Evolutionary conservation across 2,329 filamentous ascomycete species (phyloP), one percentile per base, ranked within the genome.

Genomic region (Laburnicola sp.): DNA sequence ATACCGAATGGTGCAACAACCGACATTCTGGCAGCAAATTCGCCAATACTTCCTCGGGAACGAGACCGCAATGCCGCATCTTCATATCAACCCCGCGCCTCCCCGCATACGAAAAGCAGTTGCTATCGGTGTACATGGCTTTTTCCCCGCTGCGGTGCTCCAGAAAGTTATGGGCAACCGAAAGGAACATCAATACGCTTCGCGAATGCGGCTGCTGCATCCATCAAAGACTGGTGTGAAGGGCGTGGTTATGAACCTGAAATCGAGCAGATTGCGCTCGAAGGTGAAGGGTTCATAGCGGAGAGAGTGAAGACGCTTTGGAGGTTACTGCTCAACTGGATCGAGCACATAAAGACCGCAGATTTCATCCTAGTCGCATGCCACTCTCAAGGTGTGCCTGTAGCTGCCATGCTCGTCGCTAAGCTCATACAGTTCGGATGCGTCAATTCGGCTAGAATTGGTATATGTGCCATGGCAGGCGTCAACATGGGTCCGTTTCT

Each of bases 121-220:
- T 4, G 91, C 92, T 1, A 96, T 99, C 59, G 94, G 94, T 34
- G 85, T 99, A 1, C 94, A 99, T 71, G 94, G 94, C 0, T 88
- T 96, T 53, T 97, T 97, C 59, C 94, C 94, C 1, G 91, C 91
- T 0, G 84, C 88, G 0, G 83, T 95, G 36, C 80, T 99, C 31
- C 87, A 94, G n/a, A 88, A 87, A 21, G 88, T 99, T 60, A 86
- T 97, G 94, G 94, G 0, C 93, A 96, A 63, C 94, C 94, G 0
- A 99, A 92, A 0, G 94, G 94, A 4, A 99, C 94, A 0, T 97
- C 93, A 0, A 85, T 97, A 50, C 87, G 91, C 35, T 99, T 99
- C 68, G 91, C 92, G 7, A 93, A 89, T 57, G 87, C 93, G 65
- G 89, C 88, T 16, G 91, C 91, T 4, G 85, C 89, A 34, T 87